Percentiles rank a stretch among this genome's conserved stretches.
Conservation (phyloP, 169 alveolate species). For the Cryptosporidium felis region DNA sequence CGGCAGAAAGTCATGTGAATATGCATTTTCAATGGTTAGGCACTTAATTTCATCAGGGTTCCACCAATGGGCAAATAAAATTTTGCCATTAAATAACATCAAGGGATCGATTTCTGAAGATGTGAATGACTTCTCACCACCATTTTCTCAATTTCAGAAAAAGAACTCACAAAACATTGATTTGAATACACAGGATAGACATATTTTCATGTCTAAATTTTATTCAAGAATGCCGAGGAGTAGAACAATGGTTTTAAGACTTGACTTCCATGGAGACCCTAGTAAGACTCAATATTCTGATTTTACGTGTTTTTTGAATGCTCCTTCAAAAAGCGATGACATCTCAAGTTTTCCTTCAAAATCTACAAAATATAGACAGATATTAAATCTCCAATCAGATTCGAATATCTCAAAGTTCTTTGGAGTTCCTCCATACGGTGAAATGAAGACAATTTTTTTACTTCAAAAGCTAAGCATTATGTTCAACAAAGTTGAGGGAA, state of each 20-base stretch:
- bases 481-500: constrained; percentile 24
- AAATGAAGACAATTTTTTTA: constrained; percentile 6
- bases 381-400: constrained; percentile 8
- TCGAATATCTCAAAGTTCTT: not conserved
- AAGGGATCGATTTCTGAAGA: constrained; percentile 5
- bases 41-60: constrained; percentile 54
- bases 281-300: constrained; percentile 40
- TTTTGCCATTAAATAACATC: constrained; percentile 18
- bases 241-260: constrained; percentile 40
- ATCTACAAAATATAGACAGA: constrained; percentile 21
- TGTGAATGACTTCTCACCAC: not conserved
- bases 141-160: constrained; percentile 1
- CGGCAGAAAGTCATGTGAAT: constrained; percentile 31
- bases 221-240: constrained; percentile 65
- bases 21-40: constrained; percentile 31
- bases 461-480: not conserved
- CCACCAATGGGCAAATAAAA: constrained; percentile 42
- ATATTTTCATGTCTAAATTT: constrained; percentile 52
- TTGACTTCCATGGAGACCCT: constrained; percentile 58
- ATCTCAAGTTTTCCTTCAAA: not conserved
- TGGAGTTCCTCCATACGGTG: constrained; percentile 8
- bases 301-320: constrained; percentile 54
- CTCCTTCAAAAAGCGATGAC: constrained; percentile 7
- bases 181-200: constrained; percentile 9
- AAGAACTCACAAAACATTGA: not conserved